Percentiles rank a stretch among this genome's conserved stretches.
Evolutionary conservation across 345 rosid species (phyloP).

Genomic region (Citrus sp.): DNA sequence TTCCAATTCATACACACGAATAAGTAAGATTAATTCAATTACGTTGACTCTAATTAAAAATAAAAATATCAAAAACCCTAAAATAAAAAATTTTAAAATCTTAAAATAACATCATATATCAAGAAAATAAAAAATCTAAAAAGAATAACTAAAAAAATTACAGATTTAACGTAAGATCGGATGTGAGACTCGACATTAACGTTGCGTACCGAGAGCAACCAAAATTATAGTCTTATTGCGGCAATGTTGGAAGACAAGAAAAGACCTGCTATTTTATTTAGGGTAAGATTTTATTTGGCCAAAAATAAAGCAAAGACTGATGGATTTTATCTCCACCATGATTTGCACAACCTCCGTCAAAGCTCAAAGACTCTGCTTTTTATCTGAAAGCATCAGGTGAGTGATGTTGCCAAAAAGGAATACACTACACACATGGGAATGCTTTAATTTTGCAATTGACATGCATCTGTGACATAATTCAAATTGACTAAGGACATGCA

Average conservation of each 20-base stretch:
- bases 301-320: neutral
- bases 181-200: too few species aligned
- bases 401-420: neutral
- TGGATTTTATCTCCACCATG: neutral
- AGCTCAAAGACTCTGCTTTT: neutral
- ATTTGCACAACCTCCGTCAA: neutral
- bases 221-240: too few species aligned
- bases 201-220: too few species aligned
- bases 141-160: too few species aligned
- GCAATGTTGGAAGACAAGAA: neutral
- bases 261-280: neutral
- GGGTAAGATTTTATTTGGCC: neutral
- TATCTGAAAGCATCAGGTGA: neutral
- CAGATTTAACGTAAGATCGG: too few species aligned
- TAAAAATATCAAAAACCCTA: too few species aligned
- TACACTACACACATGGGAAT: neutral
- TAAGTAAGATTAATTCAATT: too few species aligned
- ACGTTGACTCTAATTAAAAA: too few species aligned
- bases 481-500: neutral
- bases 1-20: too few species aligned
- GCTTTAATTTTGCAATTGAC: conserved; percentile 1
- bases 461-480: neutral
- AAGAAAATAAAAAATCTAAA: too few species aligned
- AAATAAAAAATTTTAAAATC: too few species aligned
- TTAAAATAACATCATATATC: too few species aligned